Conservation (phyloP, 2,329 filamentous ascomycete species). For the Neurospora crassa region DNA sequence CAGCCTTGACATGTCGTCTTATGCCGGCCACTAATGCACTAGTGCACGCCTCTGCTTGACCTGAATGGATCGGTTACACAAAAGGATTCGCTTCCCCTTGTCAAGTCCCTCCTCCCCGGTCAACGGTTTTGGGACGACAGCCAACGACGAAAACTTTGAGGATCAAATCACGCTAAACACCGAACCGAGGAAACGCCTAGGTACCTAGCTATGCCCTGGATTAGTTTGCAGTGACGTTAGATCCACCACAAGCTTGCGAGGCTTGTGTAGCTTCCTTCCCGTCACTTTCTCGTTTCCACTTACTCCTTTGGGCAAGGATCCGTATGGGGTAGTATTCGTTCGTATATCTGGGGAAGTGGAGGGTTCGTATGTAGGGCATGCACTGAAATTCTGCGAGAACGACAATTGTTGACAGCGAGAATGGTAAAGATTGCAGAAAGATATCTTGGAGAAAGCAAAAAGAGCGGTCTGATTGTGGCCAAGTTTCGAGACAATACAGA, state of each 20-base stretch:
- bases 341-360: neutral
- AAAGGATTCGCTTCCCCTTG: neutral
- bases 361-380: neutral
- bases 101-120: neutral
- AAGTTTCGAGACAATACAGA: neutral
- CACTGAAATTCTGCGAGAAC: neutral
- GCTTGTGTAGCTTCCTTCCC: neutral
- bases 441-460: neutral
- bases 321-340: neutral
- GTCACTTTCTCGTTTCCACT: too few relatives aligned
- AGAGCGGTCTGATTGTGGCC: neutral
- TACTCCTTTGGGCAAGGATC: too few relatives aligned
- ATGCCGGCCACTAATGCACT: neutral
- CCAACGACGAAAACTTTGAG: neutral
- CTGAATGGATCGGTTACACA: neutral
- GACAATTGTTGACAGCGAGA: neutral
- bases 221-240: neutral
- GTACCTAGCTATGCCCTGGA: neutral
- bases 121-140: neutral
- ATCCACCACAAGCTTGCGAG: neutral
- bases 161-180: neutral
- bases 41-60: neutral
- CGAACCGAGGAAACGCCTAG: neutral
- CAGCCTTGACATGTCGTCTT: neutral
- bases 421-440: too few relatives aligned